Evolutionary conservation across 2,329 filamentous ascomycete species (phyloP).

Genomic region (Trichoderma atroviride): DNA sequence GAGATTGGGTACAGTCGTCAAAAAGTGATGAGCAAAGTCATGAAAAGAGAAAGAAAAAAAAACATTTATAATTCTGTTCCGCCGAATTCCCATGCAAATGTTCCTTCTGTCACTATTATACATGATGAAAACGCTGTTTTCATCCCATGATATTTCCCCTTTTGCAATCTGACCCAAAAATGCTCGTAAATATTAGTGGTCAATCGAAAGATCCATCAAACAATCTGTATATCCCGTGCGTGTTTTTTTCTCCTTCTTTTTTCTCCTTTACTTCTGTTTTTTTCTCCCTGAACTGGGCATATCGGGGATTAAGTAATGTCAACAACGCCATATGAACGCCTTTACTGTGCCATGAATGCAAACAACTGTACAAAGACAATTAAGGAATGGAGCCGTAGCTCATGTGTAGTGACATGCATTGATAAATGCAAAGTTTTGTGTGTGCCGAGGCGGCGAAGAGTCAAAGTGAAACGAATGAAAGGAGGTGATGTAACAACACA

Average conservation of each 20-base stretch:
- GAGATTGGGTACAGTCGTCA: conserved; percentile 14
- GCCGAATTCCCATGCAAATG: conserved; percentile 1
- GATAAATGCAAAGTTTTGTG: background rate
- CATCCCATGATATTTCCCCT: background rate
- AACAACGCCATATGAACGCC: conserved; percentile 19
- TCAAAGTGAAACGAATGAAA: background rate
- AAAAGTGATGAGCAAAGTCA: background rate
- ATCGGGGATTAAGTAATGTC: conserved; percentile 3
- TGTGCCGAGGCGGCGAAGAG: background rate
- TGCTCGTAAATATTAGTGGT: background rate
- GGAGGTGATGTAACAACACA: background rate
- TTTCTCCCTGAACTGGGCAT: background rate
- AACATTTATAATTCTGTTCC: conserved; percentile 13
- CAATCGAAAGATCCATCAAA: background rate
- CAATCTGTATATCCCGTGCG: conserved; percentile 20
- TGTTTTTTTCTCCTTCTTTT: background rate
- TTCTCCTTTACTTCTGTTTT: background rate
- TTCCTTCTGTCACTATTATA: conserved; percentile 23
- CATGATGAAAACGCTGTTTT: conserved; percentile 9
- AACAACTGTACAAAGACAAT: background rate
- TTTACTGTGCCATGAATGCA: background rate
- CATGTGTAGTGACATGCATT: background rate
- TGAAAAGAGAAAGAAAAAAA: conserved; percentile 7
- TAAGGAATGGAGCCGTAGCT: conserved; percentile 2
- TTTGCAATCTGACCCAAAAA: conserved; percentile 9